phyloP scores from a whole-genome alignment of 352 stramenopile species.

The Pythium aristosporum region DNA sequence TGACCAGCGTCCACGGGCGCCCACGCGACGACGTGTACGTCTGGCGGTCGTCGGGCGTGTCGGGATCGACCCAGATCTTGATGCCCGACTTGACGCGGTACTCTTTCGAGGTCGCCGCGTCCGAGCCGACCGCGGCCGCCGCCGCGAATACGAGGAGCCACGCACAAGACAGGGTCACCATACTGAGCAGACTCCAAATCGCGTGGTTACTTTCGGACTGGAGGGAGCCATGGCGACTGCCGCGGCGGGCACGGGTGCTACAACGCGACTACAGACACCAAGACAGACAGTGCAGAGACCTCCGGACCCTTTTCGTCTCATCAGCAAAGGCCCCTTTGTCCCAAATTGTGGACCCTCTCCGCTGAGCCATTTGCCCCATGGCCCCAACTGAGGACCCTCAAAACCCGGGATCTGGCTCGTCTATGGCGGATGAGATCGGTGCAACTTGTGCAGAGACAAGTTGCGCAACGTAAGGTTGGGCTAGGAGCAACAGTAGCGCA shows the following conservation, averaged over 20 bases:
- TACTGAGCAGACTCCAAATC: too few species aligned
- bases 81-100: constrained; percentile 12
- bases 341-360: not conserved
- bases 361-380: too few species aligned
- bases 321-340: not conserved
- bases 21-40: constrained; percentile 28
- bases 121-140: not conserved
- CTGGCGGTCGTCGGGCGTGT: not conserved
- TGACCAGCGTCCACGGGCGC: constrained; percentile 50
- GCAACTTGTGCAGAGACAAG: not conserved
- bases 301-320: not conserved
- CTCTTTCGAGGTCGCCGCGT: constrained; percentile 3
- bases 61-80: constrained; percentile 10
- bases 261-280: not conserved
- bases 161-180: too few species aligned
- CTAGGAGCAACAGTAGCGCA: not conserved
- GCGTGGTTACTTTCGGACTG: too few species aligned
- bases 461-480: not conserved
- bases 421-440: not conserved
- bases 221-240: too few species aligned
- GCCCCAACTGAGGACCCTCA: not conserved
- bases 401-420: not conserved
- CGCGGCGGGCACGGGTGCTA: too few species aligned
- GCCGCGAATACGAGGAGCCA: not conserved
- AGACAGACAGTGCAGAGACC: too few species aligned